phyloP scores from a whole-genome alignment of 2,329 filamentous ascomycete species.

The Penicillium frequentans region DNA sequence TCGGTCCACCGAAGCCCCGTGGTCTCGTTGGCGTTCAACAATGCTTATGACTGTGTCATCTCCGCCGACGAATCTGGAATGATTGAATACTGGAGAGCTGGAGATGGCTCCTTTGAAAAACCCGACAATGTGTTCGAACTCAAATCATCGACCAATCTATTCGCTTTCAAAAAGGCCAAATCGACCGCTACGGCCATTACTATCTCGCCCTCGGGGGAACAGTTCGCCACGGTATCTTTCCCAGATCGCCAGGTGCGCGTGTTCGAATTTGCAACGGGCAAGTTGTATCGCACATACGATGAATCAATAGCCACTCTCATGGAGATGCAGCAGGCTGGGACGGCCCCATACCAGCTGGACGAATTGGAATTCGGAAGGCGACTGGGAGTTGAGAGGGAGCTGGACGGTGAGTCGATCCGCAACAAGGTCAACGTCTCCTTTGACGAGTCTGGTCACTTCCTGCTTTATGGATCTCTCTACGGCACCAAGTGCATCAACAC shows the following conservation, averaged over 20 bases:
- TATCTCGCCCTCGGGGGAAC: slow-evolving; percentile 80
- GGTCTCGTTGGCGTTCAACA: slow-evolving; percentile 84
- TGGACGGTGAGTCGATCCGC: slow-evolving; percentile 68
- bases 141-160: slow-evolving; percentile 91
- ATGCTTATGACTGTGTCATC: slow-evolving; percentile 82
- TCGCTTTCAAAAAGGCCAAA: slow-evolving; percentile 96
- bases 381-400: slow-evolving; percentile 79
- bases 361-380: slow-evolving; percentile 89
- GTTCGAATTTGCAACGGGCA: slow-evolving; percentile 88
- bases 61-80: slow-evolving; percentile 89
- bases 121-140: slow-evolving; percentile 87
- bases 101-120: slow-evolving; percentile 75
- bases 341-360: slow-evolving; percentile 76
- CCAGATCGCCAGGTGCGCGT: slow-evolving; percentile 90
- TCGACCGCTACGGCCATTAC: slow-evolving; percentile 78
- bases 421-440: slow-evolving; percentile 84
- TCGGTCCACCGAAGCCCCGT: slow-evolving; percentile 81
- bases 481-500: slow-evolving; percentile 96
- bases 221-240: slow-evolving; percentile 86
- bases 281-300: slow-evolving; percentile 89
- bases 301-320: slow-evolving; percentile 87
- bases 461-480: slow-evolving; percentile 88
- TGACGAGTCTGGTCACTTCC: slow-evolving; percentile 93
- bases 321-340: slow-evolving; percentile 95
- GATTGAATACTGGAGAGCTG: slow-evolving; percentile 92